These are phyloP conservation scores for Camelina laxa DNA, from an alignment of 345 rosid genomes.

Conservation along the genomic window DNA sequence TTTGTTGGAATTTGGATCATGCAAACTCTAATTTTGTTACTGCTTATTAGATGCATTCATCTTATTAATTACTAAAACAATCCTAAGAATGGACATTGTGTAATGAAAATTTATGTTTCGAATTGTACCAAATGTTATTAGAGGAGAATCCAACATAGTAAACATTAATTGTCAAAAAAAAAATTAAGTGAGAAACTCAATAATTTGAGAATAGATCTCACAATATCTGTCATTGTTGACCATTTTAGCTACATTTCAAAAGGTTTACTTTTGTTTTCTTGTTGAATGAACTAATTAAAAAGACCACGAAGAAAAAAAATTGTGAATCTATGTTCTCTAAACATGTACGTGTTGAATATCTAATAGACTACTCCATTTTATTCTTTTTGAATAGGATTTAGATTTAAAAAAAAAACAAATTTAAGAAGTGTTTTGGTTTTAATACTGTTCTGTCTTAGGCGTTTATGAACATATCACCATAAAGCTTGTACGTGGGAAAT, in stretches of 20 bases:
- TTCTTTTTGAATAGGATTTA: neutral
- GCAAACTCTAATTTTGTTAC: neutral
- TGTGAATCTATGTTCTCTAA: neutral
- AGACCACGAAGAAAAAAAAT: neutral
- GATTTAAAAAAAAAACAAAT: no score
- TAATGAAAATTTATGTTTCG: neutral
- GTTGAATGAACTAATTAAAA: neutral
- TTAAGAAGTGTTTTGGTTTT: neutral
- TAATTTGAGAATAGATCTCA: neutral
- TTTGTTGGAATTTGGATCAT: neutral
- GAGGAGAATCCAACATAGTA: neutral
- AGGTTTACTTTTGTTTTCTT: neutral
- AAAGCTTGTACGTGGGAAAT: no score
- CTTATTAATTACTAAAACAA: neutral
- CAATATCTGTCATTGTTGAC: conserved; percentile 34
- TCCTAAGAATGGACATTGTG: neutral
- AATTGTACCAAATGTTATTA: neutral
- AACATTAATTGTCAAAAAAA: neutral
- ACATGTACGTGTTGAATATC: neutral
- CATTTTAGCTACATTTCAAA: conserved; percentile 13
- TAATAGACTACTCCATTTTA: neutral
- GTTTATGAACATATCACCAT: neutral
- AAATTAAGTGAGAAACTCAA: conserved; percentile 15
- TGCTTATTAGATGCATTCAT: neutral
- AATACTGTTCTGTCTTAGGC: neutral